These are phyloP conservation scores for Colletotrichum cereale DNA, from an alignment of 2,329 filamentous ascomycete species.

Conservation along the genomic window DNA sequence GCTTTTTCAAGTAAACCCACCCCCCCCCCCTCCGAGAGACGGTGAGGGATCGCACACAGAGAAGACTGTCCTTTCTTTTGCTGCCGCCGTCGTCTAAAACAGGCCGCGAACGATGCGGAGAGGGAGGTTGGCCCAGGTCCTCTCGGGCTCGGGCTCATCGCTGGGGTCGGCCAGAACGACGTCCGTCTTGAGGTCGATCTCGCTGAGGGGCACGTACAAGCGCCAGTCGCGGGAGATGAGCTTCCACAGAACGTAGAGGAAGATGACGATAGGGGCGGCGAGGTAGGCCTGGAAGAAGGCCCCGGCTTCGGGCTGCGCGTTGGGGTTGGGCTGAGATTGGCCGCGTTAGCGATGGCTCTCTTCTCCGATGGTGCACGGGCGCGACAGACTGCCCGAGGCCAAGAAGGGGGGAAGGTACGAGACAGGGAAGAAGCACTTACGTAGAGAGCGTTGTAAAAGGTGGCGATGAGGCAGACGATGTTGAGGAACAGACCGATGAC, in stretches of 20 bases:
- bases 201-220: slow-evolving; percentile 66
- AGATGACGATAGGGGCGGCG: slow-evolving; percentile 67
- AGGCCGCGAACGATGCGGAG: slow-evolving; percentile 50
- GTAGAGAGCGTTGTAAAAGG: slow-evolving; percentile 77
- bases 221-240: slow-evolving; percentile 65
- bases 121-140: slow-evolving; percentile 53
- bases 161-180: slow-evolving; percentile 67
- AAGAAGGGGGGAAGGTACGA: background rate
- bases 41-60: too few relatives aligned
- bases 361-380: background rate
- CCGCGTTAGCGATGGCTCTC: slow-evolving; percentile 6
- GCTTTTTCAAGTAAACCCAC: background rate
- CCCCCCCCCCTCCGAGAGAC: background rate
- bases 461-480: slow-evolving; percentile 75
- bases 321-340: slow-evolving; percentile 48
- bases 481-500: slow-evolving; percentile 77
- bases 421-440: slow-evolving; percentile 46
- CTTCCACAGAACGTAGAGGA: slow-evolving; percentile 76
- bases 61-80: background rate
- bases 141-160: slow-evolving; percentile 48
- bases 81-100: slow-evolving; percentile 46
- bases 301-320: slow-evolving; percentile 53
- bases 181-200: slow-evolving; percentile 74
- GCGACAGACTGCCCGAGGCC: background rate
- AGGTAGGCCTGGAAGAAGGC: slow-evolving; percentile 72